A percentile compares a stretch with the other conserved stretches of the same genome.
These are phyloP conservation scores for Debaryomyces sp. DNA, from an alignment of 1,139 yeast genomes.

Conservation along the genomic window DNA sequence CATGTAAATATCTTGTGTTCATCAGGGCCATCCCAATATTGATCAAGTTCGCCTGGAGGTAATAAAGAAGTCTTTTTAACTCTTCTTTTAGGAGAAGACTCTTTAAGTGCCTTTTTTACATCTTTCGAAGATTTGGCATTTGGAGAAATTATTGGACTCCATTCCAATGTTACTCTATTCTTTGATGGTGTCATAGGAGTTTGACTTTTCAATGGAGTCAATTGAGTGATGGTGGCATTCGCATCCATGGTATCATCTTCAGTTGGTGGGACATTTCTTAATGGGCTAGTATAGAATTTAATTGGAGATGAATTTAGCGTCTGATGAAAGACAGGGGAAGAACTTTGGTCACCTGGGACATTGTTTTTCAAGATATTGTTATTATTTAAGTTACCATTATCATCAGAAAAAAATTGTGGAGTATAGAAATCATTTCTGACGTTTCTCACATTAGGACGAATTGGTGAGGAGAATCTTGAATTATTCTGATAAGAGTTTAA, in stretches of 20 bases:
- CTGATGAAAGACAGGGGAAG: slow-evolving; percentile 31
- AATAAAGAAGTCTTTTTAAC: slow-evolving; percentile 69
- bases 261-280: slow-evolving; percentile 21
- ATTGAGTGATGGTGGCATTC: slow-evolving; percentile 43
- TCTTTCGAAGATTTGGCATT: slow-evolving; percentile 41
- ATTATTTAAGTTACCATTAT: slow-evolving; percentile 9
- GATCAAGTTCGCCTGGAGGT: slow-evolving; percentile 90
- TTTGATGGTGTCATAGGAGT: slow-evolving; percentile 40
- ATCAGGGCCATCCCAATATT: slow-evolving; percentile 80
- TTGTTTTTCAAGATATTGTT: slow-evolving; percentile 13
- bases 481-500: slow-evolving; percentile 10
- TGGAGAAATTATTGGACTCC: slow-evolving; percentile 60
- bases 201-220: slow-evolving; percentile 42
- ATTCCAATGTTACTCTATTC: slow-evolving; percentile 44
- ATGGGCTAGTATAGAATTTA: slow-evolving; percentile 30
- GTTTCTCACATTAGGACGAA: slow-evolving; percentile 23
- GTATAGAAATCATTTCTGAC: slow-evolving; percentile 33
- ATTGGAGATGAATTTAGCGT: slow-evolving; percentile 38
- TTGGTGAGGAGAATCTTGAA: slow-evolving; percentile 30
- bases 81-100: slow-evolving; percentile 45
- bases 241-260: slow-evolving; percentile 43
- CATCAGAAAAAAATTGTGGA: slow-evolving; percentile 45
- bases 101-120: slow-evolving; percentile 42
- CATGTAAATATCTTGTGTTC: slow-evolving; percentile 71
- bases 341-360: slow-evolving; percentile 12